Evolutionary conservation across 345 rosid species (phyloP), one percentile per base, ranked within the genome.

Genomic region (Gossypium arboreum): DNA sequence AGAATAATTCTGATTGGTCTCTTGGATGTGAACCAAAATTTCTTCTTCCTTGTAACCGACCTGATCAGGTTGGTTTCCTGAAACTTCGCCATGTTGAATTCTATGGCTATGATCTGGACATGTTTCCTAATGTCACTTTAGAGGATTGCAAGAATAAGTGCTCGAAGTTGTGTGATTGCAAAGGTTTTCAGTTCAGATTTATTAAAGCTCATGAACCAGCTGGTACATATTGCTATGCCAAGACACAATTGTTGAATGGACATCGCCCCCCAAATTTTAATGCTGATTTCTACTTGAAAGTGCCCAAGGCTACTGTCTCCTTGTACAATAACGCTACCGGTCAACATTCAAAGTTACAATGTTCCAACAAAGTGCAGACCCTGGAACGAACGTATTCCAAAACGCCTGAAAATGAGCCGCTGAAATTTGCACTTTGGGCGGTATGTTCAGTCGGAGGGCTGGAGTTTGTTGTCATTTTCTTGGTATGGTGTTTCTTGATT

Each of bases 1-100:
- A 57, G 51, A 22, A 81, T 68, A 20, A 4, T 1, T 12, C 59
- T 0, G 83, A 79, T 34, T 81, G 81, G 85, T 77, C 83, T 41
- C 20, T 54, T 11, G 88, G 86, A 9, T 85, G 83, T 25, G 79
- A 81, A 25, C 77, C 76, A 3, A 65, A 75, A 39, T 82, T 75
- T 50, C 11, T 51, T 20, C 25, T 73, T 67, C 50, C 79, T 59
- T 83, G 84, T 71, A 59, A 72, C 4, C 9, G 24, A 34, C 72
- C 52, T 0, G 75, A 58, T 12, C 34, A 80, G 22, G 57, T 15
- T 2, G 67, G 54, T 70, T 84, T 78, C 52, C 39, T 69, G 43
- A 57, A 3, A 12, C 54, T 85, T 22, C 56, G 59, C 3, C 78
- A 79, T 48, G 62, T 57, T 9, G 86, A 85, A 45, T 83, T 81